Percentiles rank a stretch among this genome's conserved stretches.
Evolutionary conservation across 352 stramenopile species (phyloP).

Genomic region (Phytophthora cactorum): DNA sequence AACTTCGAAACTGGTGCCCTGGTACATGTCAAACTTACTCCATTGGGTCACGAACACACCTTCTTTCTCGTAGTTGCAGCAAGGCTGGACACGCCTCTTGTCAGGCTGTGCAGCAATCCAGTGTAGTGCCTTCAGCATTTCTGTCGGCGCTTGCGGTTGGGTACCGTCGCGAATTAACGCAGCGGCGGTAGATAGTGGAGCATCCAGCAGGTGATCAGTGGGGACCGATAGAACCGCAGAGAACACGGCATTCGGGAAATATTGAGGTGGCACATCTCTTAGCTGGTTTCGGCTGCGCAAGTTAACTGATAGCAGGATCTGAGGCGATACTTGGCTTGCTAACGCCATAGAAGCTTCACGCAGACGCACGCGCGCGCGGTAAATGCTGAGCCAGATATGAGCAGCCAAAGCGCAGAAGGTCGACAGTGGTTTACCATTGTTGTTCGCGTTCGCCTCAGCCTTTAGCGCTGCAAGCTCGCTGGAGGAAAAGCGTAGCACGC

Average conservation of each 20-base stretch:
- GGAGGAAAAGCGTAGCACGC: constrained; percentile 25
- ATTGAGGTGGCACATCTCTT: constrained; percentile 8
- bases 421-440: constrained; percentile 3
- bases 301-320: constrained; percentile 19
- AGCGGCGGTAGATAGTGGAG: constrained; percentile 7
- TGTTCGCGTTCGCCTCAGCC: constrained; percentile 10
- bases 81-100: constrained; percentile 20
- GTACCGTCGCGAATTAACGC: constrained; percentile 8
- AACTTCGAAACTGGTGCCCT: constrained; percentile 15
- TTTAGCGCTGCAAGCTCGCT: constrained; percentile 22
- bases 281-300: constrained; percentile 24
- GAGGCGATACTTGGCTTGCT: background rate
- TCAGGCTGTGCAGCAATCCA: constrained; percentile 33
- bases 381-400: constrained; percentile 21
- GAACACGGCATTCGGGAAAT: constrained; percentile 30
- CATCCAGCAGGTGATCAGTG: constrained; percentile 10
- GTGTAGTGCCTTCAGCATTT: constrained; percentile 19
- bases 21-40: constrained; percentile 38
- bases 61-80: constrained; percentile 20
- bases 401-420: constrained; percentile 20
- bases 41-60: constrained; percentile 28
- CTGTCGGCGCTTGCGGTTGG: background rate
- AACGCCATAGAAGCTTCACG: background rate
- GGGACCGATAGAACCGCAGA: constrained; percentile 17
- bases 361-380: constrained; percentile 4